phyloP scores from a whole-genome alignment of 306 rosid genomes.

The Pyrus betulifolia region DNA sequence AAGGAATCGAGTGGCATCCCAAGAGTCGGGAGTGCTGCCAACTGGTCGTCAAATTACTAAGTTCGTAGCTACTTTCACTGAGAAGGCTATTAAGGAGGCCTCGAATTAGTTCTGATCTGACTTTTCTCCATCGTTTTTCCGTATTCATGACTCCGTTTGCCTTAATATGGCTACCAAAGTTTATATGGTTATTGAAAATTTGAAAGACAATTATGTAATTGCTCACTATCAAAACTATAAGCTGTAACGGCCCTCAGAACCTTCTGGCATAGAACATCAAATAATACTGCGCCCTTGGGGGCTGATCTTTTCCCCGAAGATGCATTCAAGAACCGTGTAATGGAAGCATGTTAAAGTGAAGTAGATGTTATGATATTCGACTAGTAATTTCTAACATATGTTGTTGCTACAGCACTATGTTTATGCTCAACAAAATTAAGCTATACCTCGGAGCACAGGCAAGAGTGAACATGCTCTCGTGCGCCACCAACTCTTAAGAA shows the following conservation, averaged over 20 bases:
- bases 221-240: conserved; percentile 20
- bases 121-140: conserved; percentile 19
- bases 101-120: conserved; percentile 10
- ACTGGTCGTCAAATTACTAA: conserved; percentile 80
- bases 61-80: conserved; percentile 13
- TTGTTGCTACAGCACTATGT: background rate
- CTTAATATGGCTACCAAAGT: conserved; percentile 9
- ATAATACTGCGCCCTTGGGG: conserved; percentile 17
- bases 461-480: no score
- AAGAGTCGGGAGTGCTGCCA: conserved; percentile 95
- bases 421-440: background rate
- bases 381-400: background rate
- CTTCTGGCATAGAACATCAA: conserved; percentile 28
- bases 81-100: conserved; percentile 19
- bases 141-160: conserved; percentile 17
- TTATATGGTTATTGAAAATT: conserved; percentile 5
- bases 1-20: conserved; percentile 86
- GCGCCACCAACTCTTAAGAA: no score
- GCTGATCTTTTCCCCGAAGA: no score
- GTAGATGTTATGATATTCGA: no score
- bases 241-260: conserved; percentile 1
- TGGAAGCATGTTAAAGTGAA: no score
- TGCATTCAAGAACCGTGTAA: no score
- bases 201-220: conserved; percentile 18
- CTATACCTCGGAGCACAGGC: background rate